phyloP scores from a whole-genome alignment of 768 basidiomycete species.

The Daedaleopsis nitida region DNA sequence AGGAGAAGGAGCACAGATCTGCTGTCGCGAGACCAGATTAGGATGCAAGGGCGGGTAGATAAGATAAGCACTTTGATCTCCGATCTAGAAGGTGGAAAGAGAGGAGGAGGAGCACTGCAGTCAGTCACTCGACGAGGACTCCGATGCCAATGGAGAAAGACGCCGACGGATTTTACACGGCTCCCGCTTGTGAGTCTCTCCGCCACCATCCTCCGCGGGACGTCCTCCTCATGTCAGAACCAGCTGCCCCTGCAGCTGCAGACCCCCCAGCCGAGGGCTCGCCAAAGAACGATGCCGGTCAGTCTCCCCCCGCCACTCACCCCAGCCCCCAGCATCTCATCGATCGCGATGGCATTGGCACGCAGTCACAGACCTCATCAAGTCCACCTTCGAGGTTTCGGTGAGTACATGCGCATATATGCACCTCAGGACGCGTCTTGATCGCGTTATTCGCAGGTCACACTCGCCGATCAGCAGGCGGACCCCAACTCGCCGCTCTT shows the following conservation, averaged over 20 bases:
- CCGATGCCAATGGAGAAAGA: constrained; percentile 64
- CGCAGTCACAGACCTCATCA: constrained; percentile 55
- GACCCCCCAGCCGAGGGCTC: constrained; percentile 1
- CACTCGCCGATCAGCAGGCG: constrained; percentile 92
- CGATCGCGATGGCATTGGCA: background rate
- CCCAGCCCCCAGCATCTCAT: background rate
- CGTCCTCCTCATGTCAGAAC: constrained; percentile 3
- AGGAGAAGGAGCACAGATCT: background rate
- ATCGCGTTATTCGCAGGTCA: constrained; percentile 59
- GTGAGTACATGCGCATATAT: constrained; percentile 43
- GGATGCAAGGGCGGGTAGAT: constrained; percentile 8
- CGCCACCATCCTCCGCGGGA: background rate
- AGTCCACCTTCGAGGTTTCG: constrained; percentile 81
- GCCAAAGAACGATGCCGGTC: constrained; percentile 16
- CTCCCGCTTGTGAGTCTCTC: constrained; percentile 33
- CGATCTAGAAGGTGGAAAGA: constrained; percentile 13
- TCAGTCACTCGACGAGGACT: constrained; percentile 14
- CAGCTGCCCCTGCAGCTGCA: constrained; percentile 10
- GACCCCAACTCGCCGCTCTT: constrained; percentile 96
- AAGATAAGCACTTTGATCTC: constrained; percentile 22
- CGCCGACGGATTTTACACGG: constrained; percentile 77
- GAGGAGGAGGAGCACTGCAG: no score
- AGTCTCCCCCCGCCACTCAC: background rate
- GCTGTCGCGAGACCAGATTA: background rate
- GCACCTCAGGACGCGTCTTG: constrained; percentile 6